phyloP scores from a whole-genome alignment of 2,329 filamentous ascomycete species.

The Pestalotiopsis fici region DNA sequence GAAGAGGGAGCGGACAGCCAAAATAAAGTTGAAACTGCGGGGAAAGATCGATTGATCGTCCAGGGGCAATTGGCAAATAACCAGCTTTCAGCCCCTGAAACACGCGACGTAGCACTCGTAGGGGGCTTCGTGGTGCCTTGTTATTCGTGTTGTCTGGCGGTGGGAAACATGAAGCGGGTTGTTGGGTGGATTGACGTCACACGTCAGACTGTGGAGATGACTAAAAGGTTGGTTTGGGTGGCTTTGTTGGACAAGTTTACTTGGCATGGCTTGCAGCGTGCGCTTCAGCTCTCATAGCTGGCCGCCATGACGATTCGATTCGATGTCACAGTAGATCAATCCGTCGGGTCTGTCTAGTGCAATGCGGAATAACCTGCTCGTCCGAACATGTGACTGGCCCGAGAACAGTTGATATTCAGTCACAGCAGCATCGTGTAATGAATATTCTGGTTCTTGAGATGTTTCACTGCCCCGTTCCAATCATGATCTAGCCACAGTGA shows the following conservation, averaged over 20 bases:
- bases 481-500: not conserved
- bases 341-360: not conserved
- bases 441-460: not conserved
- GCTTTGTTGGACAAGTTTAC: conserved; percentile 5
- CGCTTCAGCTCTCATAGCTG: not conserved
- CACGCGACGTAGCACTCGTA: not conserved
- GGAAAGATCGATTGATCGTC: not conserved
- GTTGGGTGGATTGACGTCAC: conserved; percentile 9
- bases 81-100: not conserved
- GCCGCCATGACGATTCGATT: too few species aligned
- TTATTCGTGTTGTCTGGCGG: conserved; percentile 6
- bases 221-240: not conserved
- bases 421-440: not conserved
- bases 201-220: conserved; percentile 4
- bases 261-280: conserved; percentile 5
- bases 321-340: too few species aligned
- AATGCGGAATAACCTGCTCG: not conserved
- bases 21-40: not conserved
- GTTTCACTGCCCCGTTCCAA: not conserved
- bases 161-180: not conserved
- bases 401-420: not conserved
- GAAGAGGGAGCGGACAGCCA: not conserved
- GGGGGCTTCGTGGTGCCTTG: not conserved
- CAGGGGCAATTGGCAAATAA: not conserved
- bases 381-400: not conserved